These are phyloP conservation scores for Singerocomus inundabilis DNA, from an alignment of 1,284 basidiomycete genomes.

Conservation along the genomic window DNA sequence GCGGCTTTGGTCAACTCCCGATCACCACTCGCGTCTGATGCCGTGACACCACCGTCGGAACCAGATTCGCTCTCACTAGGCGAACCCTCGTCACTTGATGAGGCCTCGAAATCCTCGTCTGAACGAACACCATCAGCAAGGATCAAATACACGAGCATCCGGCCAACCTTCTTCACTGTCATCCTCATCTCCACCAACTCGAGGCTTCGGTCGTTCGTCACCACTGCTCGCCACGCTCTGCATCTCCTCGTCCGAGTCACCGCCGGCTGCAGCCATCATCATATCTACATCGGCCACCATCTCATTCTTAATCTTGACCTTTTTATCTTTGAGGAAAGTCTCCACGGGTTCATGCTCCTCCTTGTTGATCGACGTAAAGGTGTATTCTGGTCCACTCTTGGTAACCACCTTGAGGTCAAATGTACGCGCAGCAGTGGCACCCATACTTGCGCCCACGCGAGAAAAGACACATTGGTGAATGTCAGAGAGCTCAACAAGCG, in stretches of 20 bases:
- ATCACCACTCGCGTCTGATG: slow-evolving; percentile 78
- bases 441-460: slow-evolving; percentile 88
- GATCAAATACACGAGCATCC: not conserved
- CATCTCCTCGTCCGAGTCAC: slow-evolving; percentile 85
- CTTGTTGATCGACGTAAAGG: slow-evolving; percentile 93
- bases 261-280: slow-evolving; percentile 64
- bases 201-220: slow-evolving; percentile 59
- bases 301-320: slow-evolving; percentile 94
- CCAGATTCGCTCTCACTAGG: slow-evolving; percentile 75
- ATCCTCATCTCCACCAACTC: slow-evolving; percentile 61
- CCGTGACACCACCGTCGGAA: slow-evolving; percentile 58
- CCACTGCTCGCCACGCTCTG: slow-evolving; percentile 72
- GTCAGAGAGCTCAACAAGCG: slow-evolving; percentile 88
- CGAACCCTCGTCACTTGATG: slow-evolving; percentile 81
- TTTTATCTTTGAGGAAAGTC: slow-evolving; percentile 85
- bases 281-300: slow-evolving; percentile 86
- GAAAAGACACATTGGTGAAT: slow-evolving; percentile 93
- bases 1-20: slow-evolving; percentile 54
- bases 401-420: slow-evolving; percentile 94
- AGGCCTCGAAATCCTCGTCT: slow-evolving; percentile 89
- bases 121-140: slow-evolving; percentile 7
- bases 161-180: slow-evolving; percentile 79
- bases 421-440: slow-evolving; percentile 81
- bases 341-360: slow-evolving; percentile 92
- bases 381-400: slow-evolving; percentile 79